Evolutionary conservation across 257 asterid species (phyloP).

Genomic region (Solanum acaule): DNA sequence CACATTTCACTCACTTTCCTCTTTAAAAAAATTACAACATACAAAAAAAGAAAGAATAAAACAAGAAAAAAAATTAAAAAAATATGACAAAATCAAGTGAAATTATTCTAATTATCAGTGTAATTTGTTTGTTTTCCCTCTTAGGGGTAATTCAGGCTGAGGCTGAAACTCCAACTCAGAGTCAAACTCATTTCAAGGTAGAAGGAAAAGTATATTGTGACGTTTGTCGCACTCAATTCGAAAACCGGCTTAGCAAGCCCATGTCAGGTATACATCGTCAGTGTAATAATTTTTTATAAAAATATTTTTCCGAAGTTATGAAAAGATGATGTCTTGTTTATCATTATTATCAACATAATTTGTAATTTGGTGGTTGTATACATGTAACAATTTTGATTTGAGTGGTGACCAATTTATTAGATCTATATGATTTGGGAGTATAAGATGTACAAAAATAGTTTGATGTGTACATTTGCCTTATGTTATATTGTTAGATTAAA

Average conservation of each 20-base stretch:
- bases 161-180: not conserved
- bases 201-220: conserved; percentile 68
- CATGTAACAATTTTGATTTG: not conserved
- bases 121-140: conserved; percentile 21
- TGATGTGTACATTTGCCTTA: not conserved
- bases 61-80: not conserved
- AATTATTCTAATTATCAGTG: conserved; percentile 17
- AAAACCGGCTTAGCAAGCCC: conserved; percentile 42
- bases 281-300: not conserved
- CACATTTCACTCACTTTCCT: not conserved
- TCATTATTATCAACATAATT: not conserved
- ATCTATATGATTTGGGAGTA: not conserved
- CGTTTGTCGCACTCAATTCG: conserved; percentile 56
- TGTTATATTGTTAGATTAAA: not conserved
- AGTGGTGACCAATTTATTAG: not conserved
- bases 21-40: not conserved
- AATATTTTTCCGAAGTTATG: not conserved
- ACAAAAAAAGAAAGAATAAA: not conserved
- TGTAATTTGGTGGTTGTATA: not conserved
- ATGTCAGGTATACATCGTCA: conserved; percentile 34
- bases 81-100: conserved; percentile 33
- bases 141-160: conserved; percentile 5
- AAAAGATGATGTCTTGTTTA: not conserved
- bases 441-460: not conserved
- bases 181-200: conserved; percentile 17